Conservation (phyloP, 257 asterid genomes). For the Nicotiana benthamiana region DNA sequence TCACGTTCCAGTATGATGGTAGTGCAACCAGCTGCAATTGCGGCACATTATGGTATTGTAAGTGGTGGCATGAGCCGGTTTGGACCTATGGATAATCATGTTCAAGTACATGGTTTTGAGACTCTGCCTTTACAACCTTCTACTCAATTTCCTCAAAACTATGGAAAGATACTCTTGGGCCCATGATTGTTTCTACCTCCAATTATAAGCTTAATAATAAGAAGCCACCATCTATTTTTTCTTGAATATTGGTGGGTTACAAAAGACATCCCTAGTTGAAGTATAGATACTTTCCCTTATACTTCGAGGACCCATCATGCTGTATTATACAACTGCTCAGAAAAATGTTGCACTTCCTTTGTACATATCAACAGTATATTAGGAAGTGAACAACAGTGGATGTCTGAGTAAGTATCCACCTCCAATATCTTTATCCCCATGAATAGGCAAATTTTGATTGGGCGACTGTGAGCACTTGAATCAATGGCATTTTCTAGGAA, state of each 20-base stretch:
- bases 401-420: not conserved
- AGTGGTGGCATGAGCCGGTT: constrained; percentile 23
- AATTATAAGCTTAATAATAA: not conserved
- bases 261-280: constrained; percentile 2
- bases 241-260: constrained; percentile 10
- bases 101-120: constrained; percentile 19
- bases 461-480: not conserved
- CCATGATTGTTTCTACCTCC: constrained; percentile 21
- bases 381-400: not conserved
- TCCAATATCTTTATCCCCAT: not conserved
- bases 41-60: constrained; percentile 28
- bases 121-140: constrained; percentile 28
- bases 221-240: not conserved
- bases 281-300: constrained; percentile 3
- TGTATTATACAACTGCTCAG: constrained; percentile 13
- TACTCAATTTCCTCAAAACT: constrained; percentile 27
- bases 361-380: not conserved
- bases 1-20: constrained; percentile 31
- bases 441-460: not conserved
- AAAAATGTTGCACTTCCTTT: no score
- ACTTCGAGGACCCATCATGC: constrained; percentile 12
- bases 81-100: constrained; percentile 22
- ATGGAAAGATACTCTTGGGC: constrained; percentile 34
- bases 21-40: constrained; percentile 34
- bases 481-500: not conserved